phyloP scores from a whole-genome alignment of 805 yeast genomes.

The Pichia ethanolica region DNA sequence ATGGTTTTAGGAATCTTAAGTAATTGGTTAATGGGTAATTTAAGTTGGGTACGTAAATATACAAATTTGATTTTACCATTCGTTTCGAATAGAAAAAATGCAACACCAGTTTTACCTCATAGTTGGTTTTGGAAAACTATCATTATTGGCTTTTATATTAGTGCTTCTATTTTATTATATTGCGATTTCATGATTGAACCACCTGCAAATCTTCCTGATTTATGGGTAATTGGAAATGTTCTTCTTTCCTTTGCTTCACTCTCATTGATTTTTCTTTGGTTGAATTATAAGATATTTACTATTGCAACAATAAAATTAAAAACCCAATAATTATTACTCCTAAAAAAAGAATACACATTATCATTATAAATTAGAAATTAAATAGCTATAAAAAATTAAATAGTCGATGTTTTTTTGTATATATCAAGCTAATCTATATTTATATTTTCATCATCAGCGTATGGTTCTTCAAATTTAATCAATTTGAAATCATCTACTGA shows the following conservation, averaged over 20 bases:
- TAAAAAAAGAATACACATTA: background rate
- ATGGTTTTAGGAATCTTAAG: slow-evolving; percentile 50
- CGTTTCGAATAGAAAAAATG: slow-evolving; percentile 20
- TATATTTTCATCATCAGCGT: background rate
- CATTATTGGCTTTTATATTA: slow-evolving; percentile 46
- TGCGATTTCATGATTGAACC: slow-evolving; percentile 46
- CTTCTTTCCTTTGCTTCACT: slow-evolving; percentile 72
- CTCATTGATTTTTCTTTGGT: slow-evolving; percentile 75
- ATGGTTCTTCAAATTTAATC: background rate
- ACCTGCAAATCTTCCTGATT: slow-evolving; percentile 64
- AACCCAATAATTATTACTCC: slow-evolving; percentile 5
- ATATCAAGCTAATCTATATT: too few species aligned
- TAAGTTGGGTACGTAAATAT: slow-evolving; percentile 43
- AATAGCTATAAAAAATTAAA: background rate
- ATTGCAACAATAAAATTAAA: slow-evolving; percentile 16
- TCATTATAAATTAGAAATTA: too few species aligned
- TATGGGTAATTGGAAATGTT: slow-evolving; percentile 77
- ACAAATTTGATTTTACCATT: slow-evolving; percentile 16
- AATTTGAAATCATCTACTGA: background rate
- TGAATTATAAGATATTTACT: slow-evolving; percentile 43
- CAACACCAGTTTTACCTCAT: slow-evolving; percentile 39
- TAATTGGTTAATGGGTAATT: slow-evolving; percentile 73
- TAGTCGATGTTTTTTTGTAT: background rate
- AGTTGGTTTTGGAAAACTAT: slow-evolving; percentile 41
- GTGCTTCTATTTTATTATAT: slow-evolving; percentile 43